Evolutionary conservation across 352 stramenopile genomes (phyloP).

Genomic region (Globisporangium paddicum): DNA sequence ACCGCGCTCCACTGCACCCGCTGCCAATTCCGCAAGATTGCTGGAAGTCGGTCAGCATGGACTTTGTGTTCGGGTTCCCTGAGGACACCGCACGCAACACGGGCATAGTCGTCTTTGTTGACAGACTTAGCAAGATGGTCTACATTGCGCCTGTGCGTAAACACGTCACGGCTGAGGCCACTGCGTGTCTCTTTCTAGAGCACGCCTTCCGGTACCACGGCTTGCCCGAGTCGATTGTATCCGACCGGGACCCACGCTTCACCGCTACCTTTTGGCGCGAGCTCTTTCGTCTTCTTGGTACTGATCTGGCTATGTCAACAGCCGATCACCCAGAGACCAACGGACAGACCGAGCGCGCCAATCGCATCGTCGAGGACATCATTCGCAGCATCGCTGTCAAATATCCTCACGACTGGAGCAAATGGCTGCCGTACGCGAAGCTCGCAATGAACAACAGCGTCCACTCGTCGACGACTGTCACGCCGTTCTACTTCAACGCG

Average conservation of each 20-base stretch:
- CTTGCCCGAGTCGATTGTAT: constrained; percentile 16
- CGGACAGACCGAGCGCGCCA: constrained; percentile 25
- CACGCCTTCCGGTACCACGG: constrained; percentile 17
- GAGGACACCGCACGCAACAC: constrained; percentile 7
- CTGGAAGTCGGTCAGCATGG: background rate
- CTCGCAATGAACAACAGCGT: no score
- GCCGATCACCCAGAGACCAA: constrained; percentile 20
- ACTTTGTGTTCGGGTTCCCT: constrained; percentile 6
- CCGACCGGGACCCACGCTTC: constrained; percentile 12
- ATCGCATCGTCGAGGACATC: constrained; percentile 19
- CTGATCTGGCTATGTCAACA: constrained; percentile 16
- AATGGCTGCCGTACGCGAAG: no score
- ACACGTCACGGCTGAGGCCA: constrained; percentile 10
- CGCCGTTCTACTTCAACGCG: no score
- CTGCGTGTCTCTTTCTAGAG: constrained; percentile 21
- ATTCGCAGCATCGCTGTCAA: no score
- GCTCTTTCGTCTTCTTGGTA: constrained; percentile 18
- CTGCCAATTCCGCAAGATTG: background rate
- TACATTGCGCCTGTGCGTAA: constrained; percentile 19
- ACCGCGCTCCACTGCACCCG: constrained; percentile 10
- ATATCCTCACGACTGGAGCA: no score
- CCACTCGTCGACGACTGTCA: no score
- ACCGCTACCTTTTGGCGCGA: constrained; percentile 1
- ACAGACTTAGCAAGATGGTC: constrained; percentile 26
- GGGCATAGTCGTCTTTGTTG: constrained; percentile 22